Conservation (phyloP, 2,329 filamentous ascomycete species). For the Falciphora oryzae region DNA sequence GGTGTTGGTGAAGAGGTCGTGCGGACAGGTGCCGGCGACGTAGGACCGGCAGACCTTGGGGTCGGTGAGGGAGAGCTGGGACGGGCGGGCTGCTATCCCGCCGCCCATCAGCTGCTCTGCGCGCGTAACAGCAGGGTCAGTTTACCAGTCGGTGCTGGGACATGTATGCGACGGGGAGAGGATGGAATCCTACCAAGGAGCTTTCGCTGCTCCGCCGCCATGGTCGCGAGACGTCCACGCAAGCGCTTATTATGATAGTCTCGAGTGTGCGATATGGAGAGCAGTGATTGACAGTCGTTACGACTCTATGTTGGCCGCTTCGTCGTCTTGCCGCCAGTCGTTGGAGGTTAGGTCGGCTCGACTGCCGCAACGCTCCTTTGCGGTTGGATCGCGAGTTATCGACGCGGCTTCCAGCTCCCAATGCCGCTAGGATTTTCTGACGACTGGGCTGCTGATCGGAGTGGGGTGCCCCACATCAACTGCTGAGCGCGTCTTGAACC, state of each 20-base stretch:
- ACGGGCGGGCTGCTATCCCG: constrained; percentile 64
- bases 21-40: constrained; percentile 87
- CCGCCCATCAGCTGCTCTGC: constrained; percentile 87
- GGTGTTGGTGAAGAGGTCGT: constrained; percentile 99
- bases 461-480: too few relatives aligned
- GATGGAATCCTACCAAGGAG: constrained; percentile 59
- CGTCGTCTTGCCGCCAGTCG: too few relatives aligned
- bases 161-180: constrained; percentile 6
- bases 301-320: too few relatives aligned
- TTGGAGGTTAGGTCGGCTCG: background rate
- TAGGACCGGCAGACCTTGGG: constrained; percentile 93
- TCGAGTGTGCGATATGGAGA: background rate
- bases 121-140: constrained; percentile 9
- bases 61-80: constrained; percentile 83
- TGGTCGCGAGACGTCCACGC: constrained; percentile 30
- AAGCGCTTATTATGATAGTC: too few relatives aligned
- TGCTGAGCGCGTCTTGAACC: too few relatives aligned
- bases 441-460: too few relatives aligned
- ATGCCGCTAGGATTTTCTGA: too few relatives aligned
- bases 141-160: background rate
- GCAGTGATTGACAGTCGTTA: too few relatives aligned
- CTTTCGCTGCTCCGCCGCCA: constrained; percentile 97
- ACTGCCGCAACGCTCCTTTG: background rate
- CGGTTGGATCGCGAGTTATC: too few relatives aligned
- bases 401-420: too few relatives aligned